A percentile compares a stretch with the other conserved stretches of the same genome.
These are phyloP conservation scores for Adansonia digitata DNA, from an alignment of 345 rosid species.

Conservation along the genomic window DNA sequence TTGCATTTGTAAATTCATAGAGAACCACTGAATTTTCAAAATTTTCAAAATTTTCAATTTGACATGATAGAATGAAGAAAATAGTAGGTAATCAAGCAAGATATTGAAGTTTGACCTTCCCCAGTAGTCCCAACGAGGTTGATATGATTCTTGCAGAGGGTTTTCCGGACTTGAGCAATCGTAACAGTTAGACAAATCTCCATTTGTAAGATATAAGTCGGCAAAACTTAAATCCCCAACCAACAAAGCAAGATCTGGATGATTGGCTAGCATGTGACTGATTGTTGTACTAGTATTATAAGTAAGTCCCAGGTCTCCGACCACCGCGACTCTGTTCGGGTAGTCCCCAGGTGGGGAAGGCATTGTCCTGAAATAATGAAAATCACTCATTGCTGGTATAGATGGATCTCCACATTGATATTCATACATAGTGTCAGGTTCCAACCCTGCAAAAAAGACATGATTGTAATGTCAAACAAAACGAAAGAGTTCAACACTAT, in stretches of 20 bases:
- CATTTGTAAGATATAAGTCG: constrained; percentile 60
- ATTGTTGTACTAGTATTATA: constrained; percentile 67
- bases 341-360: constrained; percentile 50
- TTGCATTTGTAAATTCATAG: background rate
- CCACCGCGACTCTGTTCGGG: constrained; percentile 62
- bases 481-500: background rate
- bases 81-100: background rate
- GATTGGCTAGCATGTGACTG: constrained; percentile 52
- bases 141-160: constrained; percentile 56
- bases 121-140: constrained; percentile 99
- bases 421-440: constrained; percentile 55
- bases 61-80: background rate
- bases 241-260: constrained; percentile 76
- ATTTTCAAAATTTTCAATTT: background rate
- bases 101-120: constrained; percentile 54
- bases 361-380: constrained; percentile 64
- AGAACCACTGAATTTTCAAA: background rate
- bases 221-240: constrained; percentile 82
- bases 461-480: background rate
- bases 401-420: constrained; percentile 92
- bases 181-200: constrained; percentile 49
- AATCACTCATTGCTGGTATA: constrained; percentile 45
- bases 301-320: constrained; percentile 85
- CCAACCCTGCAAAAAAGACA: constrained; percentile 44
- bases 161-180: constrained; percentile 30